Base-by-base conservation (phyloP, 371 early-diverging fungal genomes). In the Circinella minor region DNA sequence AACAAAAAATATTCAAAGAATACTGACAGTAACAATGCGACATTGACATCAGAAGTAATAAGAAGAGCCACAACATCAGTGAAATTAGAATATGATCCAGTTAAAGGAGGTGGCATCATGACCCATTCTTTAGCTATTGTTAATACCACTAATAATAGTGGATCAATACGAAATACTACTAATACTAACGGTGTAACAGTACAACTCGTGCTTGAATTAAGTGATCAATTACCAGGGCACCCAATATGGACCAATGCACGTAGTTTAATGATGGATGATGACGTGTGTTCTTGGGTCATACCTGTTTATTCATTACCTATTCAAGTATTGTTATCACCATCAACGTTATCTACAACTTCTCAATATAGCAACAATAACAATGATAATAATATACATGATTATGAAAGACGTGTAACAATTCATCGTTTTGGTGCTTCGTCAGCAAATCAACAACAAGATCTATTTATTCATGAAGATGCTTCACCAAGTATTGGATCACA, bases 401-500 rank as follows among this genome's bases (percentile, higher is more conserved):
- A 55, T 18, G 67, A 15, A 38, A 71, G 74, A 54, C 74, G 74
- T n/a, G 51, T 51, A 15, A 13, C 51, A 51, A 51, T 51, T 15
- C n/a, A 15, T 51, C 8, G 51, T 51, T 5, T 15, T n/a, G 51
- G 76, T 74, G 14, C 65, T 75, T 55, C 79, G 27, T 77, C 18
- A 75, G 73, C 20, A 75, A 27, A 27, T 27, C 27, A 27, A 80
- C 47, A 54, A 79, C 17, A 59, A 61, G 4, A 5, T n/a, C 38
- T 68, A n/a, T 20, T 18, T 10, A 76, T 85, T 15, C 57, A 75
- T 20, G 85, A 85, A 71, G 80, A 80, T 70, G 74, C 76, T 13
- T 70, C 70, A 15, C 72, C 81, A 38, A 82, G 80, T 13, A 82
- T 85, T 37, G 85, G 80, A 9, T 51, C 81, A 38, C 85, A 85